These are phyloP conservation scores for Chaetomium cochliodes DNA, from an alignment of 495 filamentous ascomycete genomes.

Conservation along the genomic window DNA sequence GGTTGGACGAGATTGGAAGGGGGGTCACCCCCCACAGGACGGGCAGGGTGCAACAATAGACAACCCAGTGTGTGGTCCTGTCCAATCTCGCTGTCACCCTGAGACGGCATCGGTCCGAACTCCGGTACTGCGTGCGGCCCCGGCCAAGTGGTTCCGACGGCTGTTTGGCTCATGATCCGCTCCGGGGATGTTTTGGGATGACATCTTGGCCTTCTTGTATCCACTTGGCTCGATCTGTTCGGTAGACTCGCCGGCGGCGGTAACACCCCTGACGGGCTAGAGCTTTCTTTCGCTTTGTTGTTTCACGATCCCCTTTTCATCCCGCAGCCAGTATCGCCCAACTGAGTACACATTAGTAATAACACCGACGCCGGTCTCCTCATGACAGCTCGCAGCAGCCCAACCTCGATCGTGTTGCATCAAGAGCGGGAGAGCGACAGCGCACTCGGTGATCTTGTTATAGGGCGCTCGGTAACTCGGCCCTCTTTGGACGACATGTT, in stretches of 20 bases:
- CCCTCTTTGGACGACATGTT: neutral
- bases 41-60: neutral
- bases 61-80: no score
- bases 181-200: neutral
- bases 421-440: neutral
- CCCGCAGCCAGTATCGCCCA: neutral
- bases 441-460: neutral
- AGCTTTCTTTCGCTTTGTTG: neutral
- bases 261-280: neutral
- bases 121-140: conserved; percentile 8
- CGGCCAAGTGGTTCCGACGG: conserved; percentile 15
- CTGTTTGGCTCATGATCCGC: conserved; percentile 4
- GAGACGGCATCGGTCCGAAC: conserved; percentile 16
- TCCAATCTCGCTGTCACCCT: conserved; percentile 8
- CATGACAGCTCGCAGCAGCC: neutral
- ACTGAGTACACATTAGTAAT: neutral
- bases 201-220: neutral
- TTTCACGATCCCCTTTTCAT: neutral
- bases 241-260: neutral
- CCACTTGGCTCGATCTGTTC: neutral
- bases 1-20: conserved; percentile 5
- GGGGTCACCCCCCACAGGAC: neutral
- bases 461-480: conserved; percentile 10
- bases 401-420: neutral
- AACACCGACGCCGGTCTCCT: neutral